Percentiles rank a stretch among this genome's conserved stretches.
These are phyloP conservation scores for Mortierella sp. DNA, from an alignment of 371 early-diverging fungal genomes.

Conservation along the genomic window DNA sequence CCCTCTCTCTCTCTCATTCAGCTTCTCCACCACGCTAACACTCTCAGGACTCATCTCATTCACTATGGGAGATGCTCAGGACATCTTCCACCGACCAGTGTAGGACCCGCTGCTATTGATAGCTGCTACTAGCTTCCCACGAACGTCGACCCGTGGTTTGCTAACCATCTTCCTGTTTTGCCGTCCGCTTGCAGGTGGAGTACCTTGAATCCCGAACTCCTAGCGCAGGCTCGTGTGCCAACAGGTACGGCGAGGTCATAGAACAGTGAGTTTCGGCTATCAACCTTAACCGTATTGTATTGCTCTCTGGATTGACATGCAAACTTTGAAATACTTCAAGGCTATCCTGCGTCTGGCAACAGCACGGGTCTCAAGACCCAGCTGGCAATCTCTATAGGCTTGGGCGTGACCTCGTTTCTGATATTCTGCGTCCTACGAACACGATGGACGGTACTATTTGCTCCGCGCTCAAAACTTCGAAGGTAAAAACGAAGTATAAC, in stretches of 20 bases:
- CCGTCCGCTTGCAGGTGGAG: no score
- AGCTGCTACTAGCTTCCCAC: not conserved
- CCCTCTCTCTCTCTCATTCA: not conserved
- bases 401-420: slow-evolving; percentile 59
- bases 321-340: no score
- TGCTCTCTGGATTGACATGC: no score
- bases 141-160: no score
- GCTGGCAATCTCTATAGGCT: slow-evolving; percentile 56
- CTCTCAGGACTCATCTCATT: not conserved
- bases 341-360: slow-evolving; percentile 24
- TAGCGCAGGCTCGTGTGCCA: no score
- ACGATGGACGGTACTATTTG: slow-evolving; percentile 67
- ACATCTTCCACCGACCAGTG: slow-evolving; percentile 21
- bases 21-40: not conserved
- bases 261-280: no score
- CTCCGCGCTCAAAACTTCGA: slow-evolving; percentile 68
- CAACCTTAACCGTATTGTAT: no score
- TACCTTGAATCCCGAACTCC: not conserved
- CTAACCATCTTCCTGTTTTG: no score
- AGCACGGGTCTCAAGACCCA: slow-evolving; percentile 58
- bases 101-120: not conserved
- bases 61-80: slow-evolving; percentile 22
- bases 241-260: no score
- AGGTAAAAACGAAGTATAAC: slow-evolving; percentile 54
- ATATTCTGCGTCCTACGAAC: slow-evolving; percentile 64